phyloP scores from a whole-genome alignment of 768 basidiomycete genomes.

The Trametes cubensis region DNA sequence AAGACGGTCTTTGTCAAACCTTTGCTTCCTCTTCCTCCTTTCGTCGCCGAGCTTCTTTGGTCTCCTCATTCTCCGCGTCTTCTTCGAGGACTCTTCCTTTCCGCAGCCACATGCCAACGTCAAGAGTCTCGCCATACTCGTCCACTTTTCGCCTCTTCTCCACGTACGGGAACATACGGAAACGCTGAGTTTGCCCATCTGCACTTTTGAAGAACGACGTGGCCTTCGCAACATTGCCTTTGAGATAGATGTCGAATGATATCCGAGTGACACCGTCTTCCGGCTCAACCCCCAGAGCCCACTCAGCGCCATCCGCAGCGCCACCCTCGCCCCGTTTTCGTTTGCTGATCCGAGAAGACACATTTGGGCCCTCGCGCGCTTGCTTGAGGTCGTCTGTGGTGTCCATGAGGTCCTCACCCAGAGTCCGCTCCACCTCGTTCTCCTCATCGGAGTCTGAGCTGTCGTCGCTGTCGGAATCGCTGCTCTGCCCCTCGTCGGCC shows the following conservation, averaged over 20 bases:
- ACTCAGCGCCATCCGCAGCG: constrained; percentile 56
- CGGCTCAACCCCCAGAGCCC: constrained; percentile 60
- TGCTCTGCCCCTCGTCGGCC: constrained; percentile 85
- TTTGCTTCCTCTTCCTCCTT: constrained; percentile 82
- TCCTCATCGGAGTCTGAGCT: constrained; percentile 60
- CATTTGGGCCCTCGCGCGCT: constrained; percentile 14
- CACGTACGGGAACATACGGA: constrained; percentile 96
- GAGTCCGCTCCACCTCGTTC: constrained; percentile 56
- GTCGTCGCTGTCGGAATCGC: constrained; percentile 69
- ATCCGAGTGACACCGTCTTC: constrained; percentile 77
- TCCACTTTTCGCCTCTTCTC: constrained; percentile 93
- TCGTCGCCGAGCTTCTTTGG: constrained; percentile 67
- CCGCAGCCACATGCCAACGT: constrained; percentile 94
- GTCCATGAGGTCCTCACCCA: constrained; percentile 57
- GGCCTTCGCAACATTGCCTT: constrained; percentile 89
- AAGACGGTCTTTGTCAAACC: constrained; percentile 44
- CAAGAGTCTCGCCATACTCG: constrained; percentile 93
- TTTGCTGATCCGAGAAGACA: constrained; percentile 27
- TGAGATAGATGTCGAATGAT: constrained; percentile 96
- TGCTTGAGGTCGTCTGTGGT: constrained; percentile 37
- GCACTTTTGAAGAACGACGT: constrained; percentile 86
- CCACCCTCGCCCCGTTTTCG: constrained; percentile 50
- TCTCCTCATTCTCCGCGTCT: constrained; percentile 81
- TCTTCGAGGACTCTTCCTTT: constrained; percentile 91
- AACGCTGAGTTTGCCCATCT: constrained; percentile 73